Base-by-base conservation (phyloP, 495 filamentous ascomycete species). In the Talaromyces borbonicus region DNA sequence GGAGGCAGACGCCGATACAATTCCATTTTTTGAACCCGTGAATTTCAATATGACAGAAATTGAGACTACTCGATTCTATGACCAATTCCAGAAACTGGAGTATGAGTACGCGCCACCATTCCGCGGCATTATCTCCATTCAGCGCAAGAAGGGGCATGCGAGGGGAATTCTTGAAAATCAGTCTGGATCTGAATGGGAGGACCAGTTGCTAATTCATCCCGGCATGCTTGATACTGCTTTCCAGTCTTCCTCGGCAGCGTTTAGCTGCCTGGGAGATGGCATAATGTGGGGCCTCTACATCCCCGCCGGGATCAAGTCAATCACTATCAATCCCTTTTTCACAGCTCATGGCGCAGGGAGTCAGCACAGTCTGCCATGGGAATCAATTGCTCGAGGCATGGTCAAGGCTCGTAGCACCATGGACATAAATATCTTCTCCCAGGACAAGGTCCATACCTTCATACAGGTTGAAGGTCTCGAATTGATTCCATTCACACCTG, bases 311-410 rank as follows among this genome's bases (percentile, higher is more conserved):
- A 70, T 75, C 33, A 70, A 76, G 22, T 56, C 71, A 5, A 52
- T 79, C 14, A 62, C 62, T 15, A 35, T 64, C 14, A 67, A 73
- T 7, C 6, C 53, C 61, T 4, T 75, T 68, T 65, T 58, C 56
- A n/a, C n/a, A n/a, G n/a, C n/a, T n/a, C n/a, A n/a, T n/a, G n/a
- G n/a, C n/a, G n/a, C n/a, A n/a, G n/a, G n/a, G n/a, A n/a, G n/a
- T n/a, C n/a, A n/a, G 39, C 26, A 6, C 19, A 19, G 35, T 19
- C n/a, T 2, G 11, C 2, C 5, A 47, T 7, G 15, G 18, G 22
- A 5, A 5, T 35, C 31, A 8, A 11, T 23, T 47, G 22, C 27
- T 25, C 4, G 6, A 9, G 19, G 4, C 3, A 40, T 19, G 16
- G n/a, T n/a, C 22, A 15, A 11, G 9, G 5, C 33, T 47, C 35